phyloP scores from a whole-genome alignment of 805 yeast species.

The Yamadazyma sp. region DNA sequence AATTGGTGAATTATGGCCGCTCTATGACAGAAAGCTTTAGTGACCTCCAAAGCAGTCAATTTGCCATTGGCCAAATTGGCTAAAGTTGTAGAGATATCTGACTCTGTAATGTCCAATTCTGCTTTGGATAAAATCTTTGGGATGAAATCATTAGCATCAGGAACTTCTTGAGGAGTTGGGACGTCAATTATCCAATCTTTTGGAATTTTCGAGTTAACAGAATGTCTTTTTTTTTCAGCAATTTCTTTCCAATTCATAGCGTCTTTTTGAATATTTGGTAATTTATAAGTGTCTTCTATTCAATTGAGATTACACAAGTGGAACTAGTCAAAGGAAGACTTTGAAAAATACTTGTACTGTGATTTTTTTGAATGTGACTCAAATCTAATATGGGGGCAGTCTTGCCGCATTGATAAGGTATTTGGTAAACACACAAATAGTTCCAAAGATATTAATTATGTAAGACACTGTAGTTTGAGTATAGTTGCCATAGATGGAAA shows the following conservation, averaged over 20 bases:
- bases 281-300: no score
- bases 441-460: no score
- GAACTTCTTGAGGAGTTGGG: conserved; percentile 2
- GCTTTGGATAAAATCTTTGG: conserved; percentile 9
- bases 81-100: conserved; percentile 2
- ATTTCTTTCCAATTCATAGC: conserved; percentile 3
- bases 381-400: no score
- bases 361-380: no score
- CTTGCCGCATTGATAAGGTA: no score
- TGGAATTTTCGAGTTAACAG: conserved; percentile 4
- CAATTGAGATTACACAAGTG: no score
- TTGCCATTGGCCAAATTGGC: conserved; percentile 3
- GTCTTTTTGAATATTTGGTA: no score
- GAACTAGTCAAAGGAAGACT: no score
- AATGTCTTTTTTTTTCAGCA: neutral
- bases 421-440: no score
- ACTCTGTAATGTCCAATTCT: conserved; percentile 11
- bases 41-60: conserved; percentile 40
- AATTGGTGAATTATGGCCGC: conserved; percentile 59
- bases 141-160: conserved; percentile 7
- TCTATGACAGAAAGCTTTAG: conserved; percentile 55
- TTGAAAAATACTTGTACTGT: no score
- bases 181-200: conserved; percentile 5
- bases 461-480: no score
- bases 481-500: no score